A percentile compares a stretch with the other conserved stretches of the same genome.
Evolutionary conservation across 2,329 filamentous ascomycete species (phyloP).

Genomic region (Beauveria sp.): DNA sequence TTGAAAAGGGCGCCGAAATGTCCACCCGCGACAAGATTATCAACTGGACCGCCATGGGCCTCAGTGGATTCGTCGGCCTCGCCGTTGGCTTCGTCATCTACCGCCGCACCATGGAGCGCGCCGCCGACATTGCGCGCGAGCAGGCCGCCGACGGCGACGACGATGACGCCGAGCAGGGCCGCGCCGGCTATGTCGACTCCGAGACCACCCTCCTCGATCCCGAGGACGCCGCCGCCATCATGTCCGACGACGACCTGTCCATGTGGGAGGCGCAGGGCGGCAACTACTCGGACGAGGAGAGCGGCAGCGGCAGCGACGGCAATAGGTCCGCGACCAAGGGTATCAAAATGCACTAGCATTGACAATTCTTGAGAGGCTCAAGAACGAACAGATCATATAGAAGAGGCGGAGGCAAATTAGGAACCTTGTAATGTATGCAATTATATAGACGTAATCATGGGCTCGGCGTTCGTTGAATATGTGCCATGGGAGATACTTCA

Average conservation of each 20-base stretch:
- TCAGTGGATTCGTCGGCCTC: slow-evolving; percentile 64
- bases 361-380: not conserved
- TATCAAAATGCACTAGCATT: slow-evolving; percentile 1
- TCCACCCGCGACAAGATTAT: slow-evolving; percentile 66
- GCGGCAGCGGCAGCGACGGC: slow-evolving; percentile 26
- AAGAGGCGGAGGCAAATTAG: not conserved
- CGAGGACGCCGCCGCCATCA: slow-evolving; percentile 44
- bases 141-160: slow-evolving; percentile 25
- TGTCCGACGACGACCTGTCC: slow-evolving; percentile 53
- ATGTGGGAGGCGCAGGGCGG: slow-evolving; percentile 39
- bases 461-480: not conserved
- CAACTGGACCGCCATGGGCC: slow-evolving; percentile 73
- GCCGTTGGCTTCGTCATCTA: slow-evolving; percentile 83
- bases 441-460: not conserved
- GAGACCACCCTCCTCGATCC: slow-evolving; percentile 39
- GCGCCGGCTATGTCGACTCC: slow-evolving; percentile 34
- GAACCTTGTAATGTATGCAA: not conserved
- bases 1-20: slow-evolving; percentile 81
- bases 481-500: not conserved
- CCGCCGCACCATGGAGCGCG: slow-evolving; percentile 56
- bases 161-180: slow-evolving; percentile 26
- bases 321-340: not conserved
- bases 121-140: slow-evolving; percentile 47
- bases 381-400: not conserved
- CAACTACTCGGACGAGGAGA: slow-evolving; percentile 25